These are phyloP conservation scores for Candida manassasensis DNA, from an alignment of 805 yeast species.

Conservation along the genomic window DNA sequence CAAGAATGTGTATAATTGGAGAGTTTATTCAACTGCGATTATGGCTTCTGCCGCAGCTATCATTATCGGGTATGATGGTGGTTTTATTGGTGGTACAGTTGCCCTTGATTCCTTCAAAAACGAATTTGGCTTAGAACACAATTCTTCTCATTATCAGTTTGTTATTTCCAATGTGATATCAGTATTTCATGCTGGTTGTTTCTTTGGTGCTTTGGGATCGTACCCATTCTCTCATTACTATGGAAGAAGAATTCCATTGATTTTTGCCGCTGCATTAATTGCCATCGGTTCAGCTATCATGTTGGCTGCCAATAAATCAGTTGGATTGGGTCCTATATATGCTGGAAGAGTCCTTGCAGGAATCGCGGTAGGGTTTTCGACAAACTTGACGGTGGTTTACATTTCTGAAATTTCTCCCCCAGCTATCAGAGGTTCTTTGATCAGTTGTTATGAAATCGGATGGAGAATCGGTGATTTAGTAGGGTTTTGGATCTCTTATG, in stretches of 20 bases:
- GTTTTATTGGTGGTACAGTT: conserved; percentile 38
- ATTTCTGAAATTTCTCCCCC: conserved; percentile 34
- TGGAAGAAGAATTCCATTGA: conserved; percentile 29
- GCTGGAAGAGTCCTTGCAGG: conserved; percentile 36
- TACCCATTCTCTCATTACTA: conserved; percentile 32
- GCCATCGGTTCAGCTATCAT: conserved; percentile 34
- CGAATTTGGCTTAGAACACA: conserved; percentile 27
- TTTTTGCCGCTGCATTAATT: conserved; percentile 26
- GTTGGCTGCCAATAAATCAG: conserved; percentile 24
- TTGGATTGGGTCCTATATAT: conserved; percentile 33
- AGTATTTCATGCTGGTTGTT: conserved; percentile 38
- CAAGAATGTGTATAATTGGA: conserved; percentile 30
- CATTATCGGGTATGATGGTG: conserved; percentile 39
- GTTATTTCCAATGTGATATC: conserved; percentile 32
- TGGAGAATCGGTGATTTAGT: conserved; percentile 38
- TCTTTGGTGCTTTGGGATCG: conserved; percentile 35
- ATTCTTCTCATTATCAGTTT: conserved; percentile 15
- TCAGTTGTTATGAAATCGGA: conserved; percentile 31
- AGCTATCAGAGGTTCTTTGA: conserved; percentile 30
- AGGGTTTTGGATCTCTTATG: conserved; percentile 36
- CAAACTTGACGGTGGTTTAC: conserved; percentile 34
- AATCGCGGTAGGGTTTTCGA: conserved; percentile 31
- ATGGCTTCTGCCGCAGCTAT: conserved; percentile 37
- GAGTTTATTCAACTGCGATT: conserved; percentile 31
- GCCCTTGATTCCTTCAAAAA: conserved; percentile 26